A percentile compares a stretch with the other conserved stretches of the same genome.
phyloP scores from a whole-genome alignment of 495 filamentous ascomycete species.

The Neurospora tetrasperma region DNA sequence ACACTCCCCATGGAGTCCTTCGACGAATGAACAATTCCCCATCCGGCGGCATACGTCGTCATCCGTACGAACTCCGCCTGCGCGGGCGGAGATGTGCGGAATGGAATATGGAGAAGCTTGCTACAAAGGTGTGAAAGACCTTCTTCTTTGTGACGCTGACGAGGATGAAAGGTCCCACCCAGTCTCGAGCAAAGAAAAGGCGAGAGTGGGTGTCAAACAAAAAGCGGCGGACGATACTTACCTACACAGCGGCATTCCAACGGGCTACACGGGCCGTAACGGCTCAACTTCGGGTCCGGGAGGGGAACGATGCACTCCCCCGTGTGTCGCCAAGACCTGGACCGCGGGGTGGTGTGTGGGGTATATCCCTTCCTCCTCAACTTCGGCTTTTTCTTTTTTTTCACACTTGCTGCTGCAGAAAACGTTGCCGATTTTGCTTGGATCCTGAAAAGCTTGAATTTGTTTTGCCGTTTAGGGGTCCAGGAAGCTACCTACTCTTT shows the following conservation, averaged over 20 bases:
- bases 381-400: not conserved
- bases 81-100: not conserved
- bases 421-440: not conserved
- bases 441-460: not conserved
- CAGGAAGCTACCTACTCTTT: not conserved
- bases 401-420: not conserved
- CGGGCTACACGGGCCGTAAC: not conserved
- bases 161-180: too few species aligned
- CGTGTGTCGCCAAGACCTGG: not conserved
- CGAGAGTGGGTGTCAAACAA: too few species aligned
- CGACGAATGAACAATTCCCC: not conserved
- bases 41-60: not conserved
- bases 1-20: not conserved
- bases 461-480: not conserved
- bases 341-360: not conserved
- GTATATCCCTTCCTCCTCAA: not conserved
- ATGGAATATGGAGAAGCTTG: not conserved
- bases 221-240: not conserved
- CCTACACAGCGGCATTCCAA: not conserved
- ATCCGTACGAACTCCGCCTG: not conserved
- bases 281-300: not conserved
- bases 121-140: not conserved
- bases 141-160: not conserved
- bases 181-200: not conserved
- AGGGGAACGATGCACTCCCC: not conserved